Base-by-base conservation (phyloP, 331 rosid genomes). In the Rhamnella rubrinervis region DNA sequence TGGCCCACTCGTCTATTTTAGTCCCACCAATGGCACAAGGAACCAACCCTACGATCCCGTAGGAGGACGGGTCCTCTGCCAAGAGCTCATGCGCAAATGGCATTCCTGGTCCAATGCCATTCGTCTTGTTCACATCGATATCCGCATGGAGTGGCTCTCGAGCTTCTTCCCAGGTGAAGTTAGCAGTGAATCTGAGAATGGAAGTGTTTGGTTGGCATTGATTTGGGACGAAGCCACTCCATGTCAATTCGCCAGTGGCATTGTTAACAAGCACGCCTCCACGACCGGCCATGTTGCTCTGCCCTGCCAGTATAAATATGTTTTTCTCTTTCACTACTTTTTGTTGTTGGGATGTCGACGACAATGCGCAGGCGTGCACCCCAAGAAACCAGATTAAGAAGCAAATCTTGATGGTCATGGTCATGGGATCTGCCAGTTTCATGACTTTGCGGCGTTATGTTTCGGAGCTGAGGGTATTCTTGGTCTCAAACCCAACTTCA, bases 261-360 rank as follows among this genome's bases (percentile, higher is more conserved):
- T 72, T 71, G 78, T 66, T 28, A 49, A 77, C 75, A 0, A 68
- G 31, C 0, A 90, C 85, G 31, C 97, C 97, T 7, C 98, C 97
- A 0, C 98, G 81, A 8, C 96, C 96, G 9, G 95, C 98, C 97
- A 93, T 93, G 89, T 93, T 91, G 81, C 98, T 93, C 72, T 91
- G 98, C n/a, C 98, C 96, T 14, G 91, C 97, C 17, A 93, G 62
- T 67, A 93, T 86, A 68, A 93, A 88, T 21, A 88, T 75, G 72
- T 75, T 78, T 55, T 65, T 75, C 1, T 46, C 31, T 4, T 58
- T 63, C 19, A 50, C 31, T 31, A 18, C 6, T 31, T 53, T 23
- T 61, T 58, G 65, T 64, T 74, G 71, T 35, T 60, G 52, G 49
- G 77, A 13, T 20, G 2, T 71, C 63, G 76, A 70, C 17, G 63